phyloP scores from a whole-genome alignment of 805 yeast species.

The Huiozyma sinensis region DNA sequence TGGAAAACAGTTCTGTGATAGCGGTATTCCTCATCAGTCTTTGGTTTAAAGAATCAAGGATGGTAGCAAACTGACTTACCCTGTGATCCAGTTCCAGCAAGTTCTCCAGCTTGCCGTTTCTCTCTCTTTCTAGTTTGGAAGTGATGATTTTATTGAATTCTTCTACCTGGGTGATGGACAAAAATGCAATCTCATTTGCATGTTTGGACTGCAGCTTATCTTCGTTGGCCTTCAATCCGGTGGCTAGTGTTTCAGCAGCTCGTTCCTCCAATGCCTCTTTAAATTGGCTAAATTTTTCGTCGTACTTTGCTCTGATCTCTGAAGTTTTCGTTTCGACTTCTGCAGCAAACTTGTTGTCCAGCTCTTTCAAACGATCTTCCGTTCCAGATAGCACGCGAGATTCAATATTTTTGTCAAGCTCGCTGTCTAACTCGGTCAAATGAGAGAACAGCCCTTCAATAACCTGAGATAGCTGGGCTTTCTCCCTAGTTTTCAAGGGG shows the following conservation, averaged over 20 bases:
- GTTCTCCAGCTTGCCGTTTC: slow-evolving; percentile 67
- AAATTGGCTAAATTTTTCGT: slow-evolving; percentile 51
- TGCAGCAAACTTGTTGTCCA: slow-evolving; percentile 17
- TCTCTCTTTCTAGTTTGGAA: slow-evolving; percentile 55
- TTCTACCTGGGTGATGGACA: slow-evolving; percentile 57
- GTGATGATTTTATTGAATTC: slow-evolving; percentile 50
- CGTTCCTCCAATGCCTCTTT: slow-evolving; percentile 49
- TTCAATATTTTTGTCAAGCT: slow-evolving; percentile 9
- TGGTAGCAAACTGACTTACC: slow-evolving; percentile 36
- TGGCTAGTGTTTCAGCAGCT: slow-evolving; percentile 44
- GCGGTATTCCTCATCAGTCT: slow-evolving; percentile 31
- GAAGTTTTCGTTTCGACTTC: slow-evolving; percentile 35
- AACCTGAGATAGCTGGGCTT: slow-evolving; percentile 18
- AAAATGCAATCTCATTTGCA: slow-evolving; percentile 57
- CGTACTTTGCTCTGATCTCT: slow-evolving; percentile 47
- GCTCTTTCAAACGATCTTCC: slow-evolving; percentile 8
- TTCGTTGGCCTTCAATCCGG: slow-evolving; percentile 60
- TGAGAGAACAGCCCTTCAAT: slow-evolving; percentile 9
- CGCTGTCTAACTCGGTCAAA: slow-evolving; percentile 9
- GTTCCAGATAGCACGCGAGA: slow-evolving; percentile 10
- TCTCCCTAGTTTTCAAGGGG: slow-evolving; percentile 13
- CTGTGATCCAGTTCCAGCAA: slow-evolving; percentile 49
- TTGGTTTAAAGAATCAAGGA: slow-evolving; percentile 33
- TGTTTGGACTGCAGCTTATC: slow-evolving; percentile 59
- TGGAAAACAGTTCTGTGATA: slow-evolving; percentile 17